Conservation (phyloP, 768 basidiomycete species). For the Postia placenta region DNA sequence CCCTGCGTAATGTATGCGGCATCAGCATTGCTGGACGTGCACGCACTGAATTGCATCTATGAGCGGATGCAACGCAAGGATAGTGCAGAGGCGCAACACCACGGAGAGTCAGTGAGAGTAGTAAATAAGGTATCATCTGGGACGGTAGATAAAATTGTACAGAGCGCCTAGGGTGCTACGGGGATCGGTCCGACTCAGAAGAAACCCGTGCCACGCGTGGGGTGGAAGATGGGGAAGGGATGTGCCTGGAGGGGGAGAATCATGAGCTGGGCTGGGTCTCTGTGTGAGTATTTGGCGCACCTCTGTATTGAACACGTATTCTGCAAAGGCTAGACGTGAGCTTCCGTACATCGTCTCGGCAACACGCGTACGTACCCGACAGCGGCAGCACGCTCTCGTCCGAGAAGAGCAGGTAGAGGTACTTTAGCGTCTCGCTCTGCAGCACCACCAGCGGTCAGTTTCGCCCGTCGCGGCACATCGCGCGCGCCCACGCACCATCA, state of each 20-base stretch:
- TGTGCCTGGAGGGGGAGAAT: conserved; percentile 43
- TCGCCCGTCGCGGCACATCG: not conserved
- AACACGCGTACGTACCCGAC: conserved; percentile 45
- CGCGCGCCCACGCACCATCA: conserved; percentile 54
- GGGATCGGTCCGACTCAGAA: conserved; percentile 23
- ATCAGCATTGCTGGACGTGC: too few species aligned
- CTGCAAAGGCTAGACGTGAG: conserved; percentile 30
- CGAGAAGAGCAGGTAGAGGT: conserved; percentile 83
- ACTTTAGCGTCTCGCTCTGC: conserved; percentile 87
- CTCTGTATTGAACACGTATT: conserved; percentile 92
- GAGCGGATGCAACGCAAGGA: too few species aligned
- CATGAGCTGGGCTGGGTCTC: too few species aligned
- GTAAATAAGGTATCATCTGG: too few species aligned
- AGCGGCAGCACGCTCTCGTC: conserved; percentile 69
- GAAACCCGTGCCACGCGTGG: conserved; percentile 42
- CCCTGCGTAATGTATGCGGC: not conserved
- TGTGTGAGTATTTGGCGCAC: too few species aligned
- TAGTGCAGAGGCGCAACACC: too few species aligned
- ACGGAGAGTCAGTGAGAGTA: too few species aligned
- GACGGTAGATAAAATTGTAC: not conserved
- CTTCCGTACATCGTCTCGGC: not conserved
- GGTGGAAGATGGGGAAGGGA: conserved; percentile 64
- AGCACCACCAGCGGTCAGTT: too few species aligned
- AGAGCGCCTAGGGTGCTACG: not conserved
- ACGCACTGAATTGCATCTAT: too few species aligned